Base-by-base conservation (phyloP, 2,329 filamentous ascomycete species). In the Ophiocordyceps camponoti-rufipedis region DNA sequence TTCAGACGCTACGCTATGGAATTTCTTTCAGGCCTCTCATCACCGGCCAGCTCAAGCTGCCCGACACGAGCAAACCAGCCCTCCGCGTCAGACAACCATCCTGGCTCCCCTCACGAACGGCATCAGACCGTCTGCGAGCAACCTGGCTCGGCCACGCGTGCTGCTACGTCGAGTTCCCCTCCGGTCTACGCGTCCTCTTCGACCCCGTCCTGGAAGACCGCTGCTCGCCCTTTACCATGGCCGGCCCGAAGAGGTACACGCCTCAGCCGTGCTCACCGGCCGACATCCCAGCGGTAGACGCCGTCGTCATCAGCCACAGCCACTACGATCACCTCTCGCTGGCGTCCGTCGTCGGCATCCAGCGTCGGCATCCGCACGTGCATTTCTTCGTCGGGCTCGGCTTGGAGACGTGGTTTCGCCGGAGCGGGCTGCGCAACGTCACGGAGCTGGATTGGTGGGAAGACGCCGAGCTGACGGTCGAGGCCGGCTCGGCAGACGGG, bases 371-470 rank as follows among this genome's bases (percentile, higher is more conserved):
- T 55, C 86, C 86, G 0, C 72, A 82, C 13, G 86, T 77, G 39
- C 85, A 93, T 51, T 95, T 91, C 65, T 91, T 94, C 51, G 87
- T 87, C 19, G 85, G 86, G 0, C 63, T 94, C 4, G 86, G 86
- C 2, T 76, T 94, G 47, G 84, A 83, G 61, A 67, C 73, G 43
- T 95, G 88, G 88, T 94, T 96, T 60, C 67, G 69, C 42, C 65
- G 69, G 4, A 70, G 69, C 28, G 85, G 85, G 1, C 75, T 94
- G 45, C 51, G 72, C 1, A 84, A 86, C 48, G 80, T 89, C 41
- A 93, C 85, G 0, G 88, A 95, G 64, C 62, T 95, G 55, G 89
- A 96, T 63, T 95, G 89, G 89, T 95, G 89, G 89, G 80, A 94
- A 53, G 80, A 85, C 50, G 72, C 78, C 6, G 79, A 89, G 43